Evolutionary conservation across 495 filamentous ascomycete genomes (phyloP), one percentile per base, ranked within the genome.

Genomic region (Hypoxylon fragiforme): DNA sequence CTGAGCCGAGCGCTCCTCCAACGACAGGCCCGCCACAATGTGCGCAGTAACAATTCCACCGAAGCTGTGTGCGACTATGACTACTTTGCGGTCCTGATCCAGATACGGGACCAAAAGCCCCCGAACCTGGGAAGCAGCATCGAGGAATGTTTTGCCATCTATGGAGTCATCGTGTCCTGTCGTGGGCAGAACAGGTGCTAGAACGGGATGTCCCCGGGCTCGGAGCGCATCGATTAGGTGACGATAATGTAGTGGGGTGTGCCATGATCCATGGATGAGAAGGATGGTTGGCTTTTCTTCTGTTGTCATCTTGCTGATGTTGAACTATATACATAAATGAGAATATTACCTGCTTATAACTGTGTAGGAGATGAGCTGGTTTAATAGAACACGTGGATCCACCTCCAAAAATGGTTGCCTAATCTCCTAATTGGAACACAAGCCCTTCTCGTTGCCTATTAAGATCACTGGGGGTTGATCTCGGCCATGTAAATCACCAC

Each of bases 201-300:
- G 50, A 6, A 76, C 72, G 36, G 48, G 54, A 60, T 69, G 72
- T 18, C 72, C 70, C 8, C 38, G 52, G 14, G 24, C 22, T 50
- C 65, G 38, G 15, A 77, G 70, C 15, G 54, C 57, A 45, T 64
- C 51, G 35, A 65, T 65, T 26, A 72, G 72, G 26, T 38, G 44
- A 3, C 58, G 41, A 62, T 75, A 77, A 51, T 68, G 68, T n/a
- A 62, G 19, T 6, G 70, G 70, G 0, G 63, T 66, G 47, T 78
- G 74, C 70, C 73, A 78, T 13, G 73, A 69, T 12, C 75, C 73
- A 30, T 75, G 73, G 42, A 76, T 55, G 18, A 77, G 60, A 37
- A 77, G 60, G 42, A 75, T 67, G 1, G 58, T 68, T 5, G 74
- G 75, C 16, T 58, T 65, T 11, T 57, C 14, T 22, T 50, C 42